A percentile compares a stretch with the other conserved stretches of the same genome.
phyloP scores from a whole-genome alignment of 2,329 filamentous ascomycete genomes.

The Trichoderma brevicompactum region DNA sequence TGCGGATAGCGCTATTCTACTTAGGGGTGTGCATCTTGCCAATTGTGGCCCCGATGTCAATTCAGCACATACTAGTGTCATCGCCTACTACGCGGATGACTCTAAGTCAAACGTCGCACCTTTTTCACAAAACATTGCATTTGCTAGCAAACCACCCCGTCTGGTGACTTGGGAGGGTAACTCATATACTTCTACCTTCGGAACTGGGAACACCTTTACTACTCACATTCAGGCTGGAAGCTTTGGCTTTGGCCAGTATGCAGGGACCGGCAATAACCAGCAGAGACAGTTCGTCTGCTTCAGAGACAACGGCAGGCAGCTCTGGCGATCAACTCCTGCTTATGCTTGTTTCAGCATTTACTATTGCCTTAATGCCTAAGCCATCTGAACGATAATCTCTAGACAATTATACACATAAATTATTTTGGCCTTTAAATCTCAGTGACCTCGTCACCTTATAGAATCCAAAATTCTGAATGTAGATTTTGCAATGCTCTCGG shows the following conservation, averaged over 20 bases:
- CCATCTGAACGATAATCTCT: not conserved
- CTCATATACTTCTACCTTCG: slow-evolving; percentile 2
- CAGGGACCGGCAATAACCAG: slow-evolving; percentile 17
- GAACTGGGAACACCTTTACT: slow-evolving; percentile 11
- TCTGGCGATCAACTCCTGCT: not conserved
- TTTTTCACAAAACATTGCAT: slow-evolving; percentile 7
- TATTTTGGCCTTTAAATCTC: no score
- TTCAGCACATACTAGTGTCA: not conserved
- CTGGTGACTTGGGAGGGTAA: slow-evolving; percentile 8
- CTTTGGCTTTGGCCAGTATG: slow-evolving; percentile 14
- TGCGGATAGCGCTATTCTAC: not conserved
- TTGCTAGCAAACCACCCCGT: not conserved
- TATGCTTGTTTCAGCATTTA: slow-evolving; percentile 23
- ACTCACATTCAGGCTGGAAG: slow-evolving; percentile 6
- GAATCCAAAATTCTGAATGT: no score
- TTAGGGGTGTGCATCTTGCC: slow-evolving; percentile 20
- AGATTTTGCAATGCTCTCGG: no score
- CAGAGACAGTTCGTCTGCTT: slow-evolving; percentile 21
- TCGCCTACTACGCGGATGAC: slow-evolving; percentile 23
- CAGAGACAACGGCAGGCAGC: slow-evolving; percentile 17
- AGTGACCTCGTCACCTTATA: no score
- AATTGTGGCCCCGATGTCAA: slow-evolving; percentile 7
- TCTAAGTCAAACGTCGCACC: slow-evolving; percentile 11
- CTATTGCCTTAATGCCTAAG: slow-evolving; percentile 17
- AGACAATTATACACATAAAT: not conserved